Percentiles rank a stretch among this genome's conserved stretches.
phyloP scores from a whole-genome alignment of 805 yeast genomes.

The Debaryomyces hansenii region DNA sequence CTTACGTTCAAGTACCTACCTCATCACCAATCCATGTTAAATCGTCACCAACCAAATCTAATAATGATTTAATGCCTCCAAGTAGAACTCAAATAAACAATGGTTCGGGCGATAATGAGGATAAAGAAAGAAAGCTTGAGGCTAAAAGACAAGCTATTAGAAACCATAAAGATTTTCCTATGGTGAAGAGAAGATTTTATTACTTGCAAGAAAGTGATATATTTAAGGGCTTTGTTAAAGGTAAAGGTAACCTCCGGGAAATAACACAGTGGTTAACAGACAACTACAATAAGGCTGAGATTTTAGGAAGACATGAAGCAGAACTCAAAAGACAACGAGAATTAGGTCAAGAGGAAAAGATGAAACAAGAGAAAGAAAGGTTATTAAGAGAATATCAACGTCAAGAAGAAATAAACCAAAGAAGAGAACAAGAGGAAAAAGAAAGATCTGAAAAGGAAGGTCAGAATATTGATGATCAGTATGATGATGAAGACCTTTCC shows the following conservation, averaged over 20 bases:
- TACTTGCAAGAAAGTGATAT: conserved; percentile 42
- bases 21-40: conserved; percentile 37
- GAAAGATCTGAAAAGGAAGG: conserved; percentile 4
- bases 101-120: conserved; percentile 11
- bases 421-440: conserved; percentile 5
- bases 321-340: conserved; percentile 9
- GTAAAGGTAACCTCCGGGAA: conserved; percentile 42
- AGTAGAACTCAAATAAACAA: conserved; percentile 10
- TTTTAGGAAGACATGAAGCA: conserved; percentile 18
- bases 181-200: conserved; percentile 34
- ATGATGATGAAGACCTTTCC: conserved; percentile 36
- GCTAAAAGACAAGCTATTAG: conserved; percentile 35
- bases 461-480: conserved; percentile 4
- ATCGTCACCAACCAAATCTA: conserved; percentile 22
- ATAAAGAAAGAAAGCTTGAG: conserved; percentile 29
- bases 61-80: conserved; percentile 8
- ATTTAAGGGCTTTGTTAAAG: conserved; percentile 42
- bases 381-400: conserved; percentile 16
- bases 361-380: conserved; percentile 12
- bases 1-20: conserved; percentile 40
- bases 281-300: conserved; percentile 27
- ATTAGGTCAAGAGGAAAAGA: conserved; percentile 10
- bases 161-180: conserved; percentile 39
- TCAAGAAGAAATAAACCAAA: conserved; percentile 8
- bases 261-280: conserved; percentile 39